Conservation (phyloP, 768 basidiomycete genomes). For the Boletellus emodensis region DNA sequence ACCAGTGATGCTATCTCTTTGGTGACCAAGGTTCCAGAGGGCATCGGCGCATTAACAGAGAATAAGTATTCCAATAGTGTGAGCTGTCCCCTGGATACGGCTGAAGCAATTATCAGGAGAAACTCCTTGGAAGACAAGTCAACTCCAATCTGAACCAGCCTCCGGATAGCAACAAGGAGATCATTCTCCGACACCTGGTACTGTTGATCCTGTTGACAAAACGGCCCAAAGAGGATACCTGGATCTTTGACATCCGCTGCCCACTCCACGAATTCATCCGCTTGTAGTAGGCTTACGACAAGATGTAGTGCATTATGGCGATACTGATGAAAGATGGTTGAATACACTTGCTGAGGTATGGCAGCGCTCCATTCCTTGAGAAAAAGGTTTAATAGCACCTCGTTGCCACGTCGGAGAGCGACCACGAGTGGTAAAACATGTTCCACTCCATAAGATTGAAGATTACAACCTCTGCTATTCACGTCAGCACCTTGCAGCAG, state of each 20-base stretch:
- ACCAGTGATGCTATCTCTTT: not conserved
- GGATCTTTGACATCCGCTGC: no score
- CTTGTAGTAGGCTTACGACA: no score
- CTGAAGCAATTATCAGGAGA: no score
- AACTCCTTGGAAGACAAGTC: no score
- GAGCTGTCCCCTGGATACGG: no score
- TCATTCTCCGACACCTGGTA: no score
- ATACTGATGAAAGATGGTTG: not conserved
- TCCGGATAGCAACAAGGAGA: no score
- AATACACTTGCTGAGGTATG: not conserved
- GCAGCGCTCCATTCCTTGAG: not conserved
- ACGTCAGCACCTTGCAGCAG: not conserved
- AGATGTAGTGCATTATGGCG: not conserved
- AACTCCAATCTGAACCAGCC: no score
- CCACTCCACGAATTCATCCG: not conserved
- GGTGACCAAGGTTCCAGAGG: not conserved
- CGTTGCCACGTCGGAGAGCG: not conserved
- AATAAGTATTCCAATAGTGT: no score
- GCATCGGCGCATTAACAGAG: not conserved
- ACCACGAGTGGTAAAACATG: not conserved
- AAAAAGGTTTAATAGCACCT: not conserved
- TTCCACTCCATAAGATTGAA: not conserved
- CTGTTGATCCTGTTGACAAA: not conserved
- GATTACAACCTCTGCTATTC: not conserved
- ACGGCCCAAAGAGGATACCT: not conserved